Conservation (phyloP, 2,329 filamentous ascomycete species). For the Claviceps digitariae region DNA sequence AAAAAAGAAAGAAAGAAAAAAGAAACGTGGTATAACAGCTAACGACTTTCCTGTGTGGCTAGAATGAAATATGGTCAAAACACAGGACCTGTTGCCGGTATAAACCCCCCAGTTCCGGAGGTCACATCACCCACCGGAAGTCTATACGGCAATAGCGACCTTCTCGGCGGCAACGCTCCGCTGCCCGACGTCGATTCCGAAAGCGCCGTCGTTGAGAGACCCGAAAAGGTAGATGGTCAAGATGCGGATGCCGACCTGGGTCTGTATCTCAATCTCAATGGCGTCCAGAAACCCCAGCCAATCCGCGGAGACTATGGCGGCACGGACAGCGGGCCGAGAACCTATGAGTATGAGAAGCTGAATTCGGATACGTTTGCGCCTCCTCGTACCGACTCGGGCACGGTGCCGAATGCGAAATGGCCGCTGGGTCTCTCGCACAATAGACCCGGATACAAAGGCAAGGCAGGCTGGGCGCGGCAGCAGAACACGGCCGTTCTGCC, state of each 20-base stretch:
- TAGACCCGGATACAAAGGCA: constrained; percentile 26
- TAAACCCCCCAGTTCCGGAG: constrained; percentile 23
- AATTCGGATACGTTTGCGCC: constrained; percentile 42
- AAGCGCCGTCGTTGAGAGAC: constrained; percentile 24
- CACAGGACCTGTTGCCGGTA: constrained; percentile 26
- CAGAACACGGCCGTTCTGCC: constrained; percentile 40
- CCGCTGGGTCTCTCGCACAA: constrained; percentile 39
- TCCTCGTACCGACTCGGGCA: constrained; percentile 37
- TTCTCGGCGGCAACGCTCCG: constrained; percentile 27
- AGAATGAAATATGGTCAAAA: constrained; percentile 24
- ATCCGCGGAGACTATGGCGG: constrained; percentile 36
- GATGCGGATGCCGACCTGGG: constrained; percentile 35
- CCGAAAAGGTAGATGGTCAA: constrained; percentile 34
- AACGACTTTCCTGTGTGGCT: not conserved
- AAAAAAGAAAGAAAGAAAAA: not conserved
- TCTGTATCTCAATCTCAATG: constrained; percentile 38
- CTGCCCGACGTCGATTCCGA: constrained; percentile 23
- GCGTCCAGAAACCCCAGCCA: constrained; percentile 38
- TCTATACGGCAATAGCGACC: constrained; percentile 24
- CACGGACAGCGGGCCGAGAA: constrained; percentile 38
- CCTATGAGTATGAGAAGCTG: constrained; percentile 35
- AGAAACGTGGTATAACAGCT: not conserved
- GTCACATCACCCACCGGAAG: constrained; percentile 24
- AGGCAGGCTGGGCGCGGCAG: constrained; percentile 40
- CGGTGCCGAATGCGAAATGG: constrained; percentile 36